Evolutionary conservation across 106 monocot species (phyloP).

Genomic region (Triglochin maritima): DNA sequence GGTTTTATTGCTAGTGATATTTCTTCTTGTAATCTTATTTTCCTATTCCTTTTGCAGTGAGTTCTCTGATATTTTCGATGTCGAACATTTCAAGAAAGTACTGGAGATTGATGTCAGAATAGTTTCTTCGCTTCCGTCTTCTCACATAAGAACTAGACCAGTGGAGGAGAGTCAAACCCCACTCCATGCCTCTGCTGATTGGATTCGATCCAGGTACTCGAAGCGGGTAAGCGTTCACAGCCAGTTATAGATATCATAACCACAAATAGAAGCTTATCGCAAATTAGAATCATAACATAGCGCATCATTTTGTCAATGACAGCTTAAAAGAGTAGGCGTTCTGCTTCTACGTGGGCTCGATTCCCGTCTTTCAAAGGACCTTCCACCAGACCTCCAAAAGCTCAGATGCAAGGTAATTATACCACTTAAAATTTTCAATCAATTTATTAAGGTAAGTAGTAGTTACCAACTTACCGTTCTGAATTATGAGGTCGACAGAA

Average conservation of each 20-base stretch:
- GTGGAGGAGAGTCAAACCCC: constrained; percentile 55
- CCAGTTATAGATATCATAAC: background rate
- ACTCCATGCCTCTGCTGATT: constrained; percentile 48
- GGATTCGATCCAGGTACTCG: constrained; percentile 63
- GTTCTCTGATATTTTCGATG: constrained; percentile 76
- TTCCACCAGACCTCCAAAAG: constrained; percentile 78
- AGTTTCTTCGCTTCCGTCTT: constrained; percentile 66
- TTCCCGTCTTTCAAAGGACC: constrained; percentile 84
- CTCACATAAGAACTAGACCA: constrained; percentile 60
- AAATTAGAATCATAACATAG: background rate
- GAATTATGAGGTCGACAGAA: too few relatives aligned
- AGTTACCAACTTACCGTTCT: background rate
- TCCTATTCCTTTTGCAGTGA: constrained; percentile 31
- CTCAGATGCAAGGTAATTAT: constrained; percentile 77
- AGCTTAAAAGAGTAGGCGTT: constrained; percentile 65
- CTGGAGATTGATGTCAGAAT: constrained; percentile 59
- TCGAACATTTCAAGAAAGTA: constrained; percentile 71
- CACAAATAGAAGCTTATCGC: background rate
- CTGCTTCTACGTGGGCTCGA: constrained; percentile 75
- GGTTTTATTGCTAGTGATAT: background rate
- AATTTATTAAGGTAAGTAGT: background rate
- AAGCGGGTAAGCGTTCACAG: constrained; percentile 8
- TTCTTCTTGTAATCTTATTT: background rate
- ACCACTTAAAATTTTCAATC: background rate
- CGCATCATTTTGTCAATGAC: background rate